Base-by-base conservation (phyloP, 148 eudicot species). In the Rhododendron williamsianum region DNA sequence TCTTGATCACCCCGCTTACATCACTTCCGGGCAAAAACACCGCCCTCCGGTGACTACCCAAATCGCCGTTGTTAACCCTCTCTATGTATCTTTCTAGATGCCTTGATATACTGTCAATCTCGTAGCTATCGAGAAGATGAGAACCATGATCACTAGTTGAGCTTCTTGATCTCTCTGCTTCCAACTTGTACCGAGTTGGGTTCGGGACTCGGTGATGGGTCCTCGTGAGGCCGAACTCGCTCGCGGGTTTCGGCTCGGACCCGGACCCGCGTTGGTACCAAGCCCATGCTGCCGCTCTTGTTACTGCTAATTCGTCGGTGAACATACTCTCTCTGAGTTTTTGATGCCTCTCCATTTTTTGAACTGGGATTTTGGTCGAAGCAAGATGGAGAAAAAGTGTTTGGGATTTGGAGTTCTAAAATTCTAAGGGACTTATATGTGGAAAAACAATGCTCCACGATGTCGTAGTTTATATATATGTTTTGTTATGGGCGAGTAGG, bases 221-320 rank as follows among this genome's bases (percentile, higher is more conserved):
- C 60, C 86, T 87, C 13, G 85, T 25, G 16, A 48, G 38, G 16
- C 86, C 84, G 56, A 11, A 81, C 51, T 89, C 89, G 8, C 73
- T 69, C 74, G 46, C n/a, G 81, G 82, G 27, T 27, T 48, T 4
- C 48, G 45, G n/a, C 16, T 82, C 87, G n/a, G 84, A 74, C 1
- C 87, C 89, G 9, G 90, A 86, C 9, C 89, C 91, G 1, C 76
- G 91, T 67, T 87, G 80, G 33, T 85, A 86, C 91, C 93, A 87
- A 3, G 93, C 88, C 93, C 91, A 91, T 79, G 93, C 91, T 63
- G 93, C 91, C 1, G 91, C 87, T 82, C 87, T 91, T 1, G 81
- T 87, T 1, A 84, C 19, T 6, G 89, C 87, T 23, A 82, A 81
- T 52, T 88, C 89, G 38, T 87, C 89, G 8, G 13, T 9, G 81